Evolutionary conservation across 1,139 yeast species (phyloP), one percentile per base, ranked within the genome.

Genomic region (Candida sp.): DNA sequence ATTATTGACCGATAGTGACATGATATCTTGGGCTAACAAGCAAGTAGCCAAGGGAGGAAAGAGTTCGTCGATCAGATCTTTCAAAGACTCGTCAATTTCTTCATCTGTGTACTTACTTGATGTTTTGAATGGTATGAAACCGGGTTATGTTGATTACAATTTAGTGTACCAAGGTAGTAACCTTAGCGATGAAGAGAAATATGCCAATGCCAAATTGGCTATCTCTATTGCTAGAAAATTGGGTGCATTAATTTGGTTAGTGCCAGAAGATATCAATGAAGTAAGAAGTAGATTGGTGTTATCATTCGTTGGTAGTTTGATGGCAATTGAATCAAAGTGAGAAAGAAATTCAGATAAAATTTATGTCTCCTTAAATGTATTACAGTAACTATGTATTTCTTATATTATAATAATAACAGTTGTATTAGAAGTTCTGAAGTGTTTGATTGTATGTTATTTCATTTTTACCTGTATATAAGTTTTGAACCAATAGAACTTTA

Each of bases 241-340:
- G 54, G 99, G 99, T 47, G 99, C 97, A 37, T 81, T 95, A 63
- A 93, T 93, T 57, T 93, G 98, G 97, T 77, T 93, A 57, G 97
- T 93, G 25, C 99, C 99, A n/a, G 99, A 93, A 67, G 99, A 93
- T 72, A 93, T 93, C 58, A 88, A 84, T 56, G 98, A 91, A 69
- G 97, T 95, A 36, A 86, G 99, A 70, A 77, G 96, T 41, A 83
- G 98, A 65, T 82, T 93, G 70, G 87, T 93, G 45, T 79, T 91
- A 62, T 90, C 99, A 1, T 93, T 93, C 64, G 89, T 93, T 47
- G 99, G 97, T 46, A 87, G 97, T 47, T 81, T 93, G 67, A 93
- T 93, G 99, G 67, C 70, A 29, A 68, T 73, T 43, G 67, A 65
- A 30, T 63, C 59, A 42, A 58, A 37, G 21, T 37, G 21, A 36